A percentile compares a stretch with the other conserved stretches of the same genome.
Conservation (phyloP, 345 rosid genomes). For the Populus euphratica region DNA sequence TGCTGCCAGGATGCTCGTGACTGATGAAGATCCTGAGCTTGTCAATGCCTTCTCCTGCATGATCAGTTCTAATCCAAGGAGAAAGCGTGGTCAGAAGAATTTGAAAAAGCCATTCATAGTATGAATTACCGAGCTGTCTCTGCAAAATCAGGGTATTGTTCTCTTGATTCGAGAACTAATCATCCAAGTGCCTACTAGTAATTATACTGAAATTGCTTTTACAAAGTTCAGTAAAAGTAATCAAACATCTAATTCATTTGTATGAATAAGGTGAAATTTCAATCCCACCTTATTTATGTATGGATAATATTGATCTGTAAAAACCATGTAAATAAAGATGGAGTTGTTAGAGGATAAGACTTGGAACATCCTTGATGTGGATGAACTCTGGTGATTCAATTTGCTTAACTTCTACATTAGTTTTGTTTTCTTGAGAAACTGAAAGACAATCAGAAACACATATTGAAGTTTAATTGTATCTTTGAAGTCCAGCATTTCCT, state of each 20-base stretch:
- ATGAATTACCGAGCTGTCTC: slow-evolving; percentile 11
- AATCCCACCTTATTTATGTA: not conserved
- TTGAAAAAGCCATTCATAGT: slow-evolving; percentile 41
- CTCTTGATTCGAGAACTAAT: not conserved
- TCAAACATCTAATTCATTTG: slow-evolving; percentile 1
- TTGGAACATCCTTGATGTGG: not conserved
- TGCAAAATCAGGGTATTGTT: not conserved
- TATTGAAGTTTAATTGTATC: not conserved
- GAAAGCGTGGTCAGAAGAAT: slow-evolving; percentile 40
- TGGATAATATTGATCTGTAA: not conserved
- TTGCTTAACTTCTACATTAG: not conserved
- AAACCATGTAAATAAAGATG: not conserved
- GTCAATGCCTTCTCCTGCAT: slow-evolving; percentile 53
- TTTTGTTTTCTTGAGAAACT: not conserved
- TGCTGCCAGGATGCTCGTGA: slow-evolving; percentile 41
- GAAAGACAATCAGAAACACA: not conserved
- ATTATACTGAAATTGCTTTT: not conserved
- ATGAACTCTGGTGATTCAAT: not conserved
- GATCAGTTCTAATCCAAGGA: slow-evolving; percentile 52
- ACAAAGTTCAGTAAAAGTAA: not conserved
- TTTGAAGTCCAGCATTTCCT: too few species aligned
- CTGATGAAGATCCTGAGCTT: slow-evolving; percentile 46
- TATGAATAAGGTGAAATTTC: not conserved
- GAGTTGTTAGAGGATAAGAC: not conserved
- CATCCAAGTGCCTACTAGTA: not conserved